Percentiles rank a stretch among this genome's conserved stretches.
These are phyloP conservation scores for Cicer cuneatum DNA, from an alignment of 306 rosid species.

Conservation along the genomic window DNA sequence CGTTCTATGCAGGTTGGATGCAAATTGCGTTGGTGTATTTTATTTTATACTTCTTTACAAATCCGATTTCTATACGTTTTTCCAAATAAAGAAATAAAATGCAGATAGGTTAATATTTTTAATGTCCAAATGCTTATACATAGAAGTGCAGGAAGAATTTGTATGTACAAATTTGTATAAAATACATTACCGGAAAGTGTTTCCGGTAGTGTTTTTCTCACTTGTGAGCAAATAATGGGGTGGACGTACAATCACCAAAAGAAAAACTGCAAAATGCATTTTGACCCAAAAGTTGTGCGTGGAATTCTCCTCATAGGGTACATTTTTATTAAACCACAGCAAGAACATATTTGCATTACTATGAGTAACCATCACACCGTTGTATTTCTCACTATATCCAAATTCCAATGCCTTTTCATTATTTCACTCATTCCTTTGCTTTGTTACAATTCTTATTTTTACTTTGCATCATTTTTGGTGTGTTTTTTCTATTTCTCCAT, in stretches of 20 bases:
- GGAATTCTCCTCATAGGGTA: no score
- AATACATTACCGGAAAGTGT: no score
- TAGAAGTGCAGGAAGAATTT: background rate
- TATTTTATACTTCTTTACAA: background rate
- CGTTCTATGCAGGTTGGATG: constrained; percentile 21
- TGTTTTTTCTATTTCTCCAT: no score
- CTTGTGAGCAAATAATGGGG: no score
- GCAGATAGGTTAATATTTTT: background rate
- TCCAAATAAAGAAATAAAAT: background rate
- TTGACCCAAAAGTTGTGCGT: background rate
- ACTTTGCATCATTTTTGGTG: background rate
- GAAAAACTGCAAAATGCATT: background rate
- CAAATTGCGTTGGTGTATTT: background rate
- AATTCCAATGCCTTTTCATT: background rate
- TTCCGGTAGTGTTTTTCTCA: no score
- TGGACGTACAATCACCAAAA: no score
- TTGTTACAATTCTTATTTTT: background rate
- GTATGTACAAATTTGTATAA: no score
- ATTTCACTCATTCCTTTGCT: background rate
- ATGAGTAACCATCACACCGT: background rate
- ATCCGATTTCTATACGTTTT: background rate
- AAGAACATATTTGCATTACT: background rate
- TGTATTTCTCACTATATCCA: no score
- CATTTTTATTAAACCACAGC: no score
- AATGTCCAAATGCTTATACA: background rate